Conservation (phyloP, 1,284 basidiomycete genomes). For the Quambalaria eucalypti region DNA sequence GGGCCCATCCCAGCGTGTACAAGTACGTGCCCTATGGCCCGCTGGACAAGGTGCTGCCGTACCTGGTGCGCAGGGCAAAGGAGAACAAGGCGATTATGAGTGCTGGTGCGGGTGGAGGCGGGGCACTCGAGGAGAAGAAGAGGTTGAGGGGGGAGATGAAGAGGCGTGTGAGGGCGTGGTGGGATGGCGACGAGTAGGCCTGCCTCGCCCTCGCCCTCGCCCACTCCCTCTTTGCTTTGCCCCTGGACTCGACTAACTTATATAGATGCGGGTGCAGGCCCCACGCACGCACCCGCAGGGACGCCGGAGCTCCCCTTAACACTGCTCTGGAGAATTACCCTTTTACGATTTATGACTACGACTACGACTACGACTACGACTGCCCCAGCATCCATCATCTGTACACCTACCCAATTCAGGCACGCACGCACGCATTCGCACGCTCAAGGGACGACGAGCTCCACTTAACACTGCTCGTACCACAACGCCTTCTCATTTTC, state of each 20-base stretch:
- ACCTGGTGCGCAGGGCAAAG: slow-evolving; percentile 64
- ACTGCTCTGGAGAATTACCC: neutral
- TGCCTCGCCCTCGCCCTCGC: neutral
- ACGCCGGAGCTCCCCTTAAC: neutral
- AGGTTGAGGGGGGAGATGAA: neutral
- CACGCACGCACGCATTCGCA: too few relatives aligned
- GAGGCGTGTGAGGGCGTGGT: neutral
- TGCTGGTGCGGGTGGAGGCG: slow-evolving; percentile 49
- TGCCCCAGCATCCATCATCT: neutral
- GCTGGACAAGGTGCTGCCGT: slow-evolving; percentile 58
- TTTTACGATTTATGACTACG: neutral
- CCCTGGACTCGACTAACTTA: too few relatives aligned
- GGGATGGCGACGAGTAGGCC: neutral
- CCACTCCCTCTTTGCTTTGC: neutral
- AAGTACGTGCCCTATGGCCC: slow-evolving; percentile 40
- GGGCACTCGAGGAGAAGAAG: slow-evolving; percentile 1
- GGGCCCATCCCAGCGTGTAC: slow-evolving; percentile 49
- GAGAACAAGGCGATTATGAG: slow-evolving; percentile 65
- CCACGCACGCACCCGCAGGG: neutral
- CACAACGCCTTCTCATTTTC: too few relatives aligned
- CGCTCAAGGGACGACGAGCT: neutral
- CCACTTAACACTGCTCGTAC: neutral
- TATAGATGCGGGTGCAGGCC: too few relatives aligned
- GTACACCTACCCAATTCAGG: too few relatives aligned
- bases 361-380: too few relatives aligned